These are phyloP conservation scores for Castanea mollissima DNA, from an alignment of 306 rosid species.

Conservation along the genomic window DNA sequence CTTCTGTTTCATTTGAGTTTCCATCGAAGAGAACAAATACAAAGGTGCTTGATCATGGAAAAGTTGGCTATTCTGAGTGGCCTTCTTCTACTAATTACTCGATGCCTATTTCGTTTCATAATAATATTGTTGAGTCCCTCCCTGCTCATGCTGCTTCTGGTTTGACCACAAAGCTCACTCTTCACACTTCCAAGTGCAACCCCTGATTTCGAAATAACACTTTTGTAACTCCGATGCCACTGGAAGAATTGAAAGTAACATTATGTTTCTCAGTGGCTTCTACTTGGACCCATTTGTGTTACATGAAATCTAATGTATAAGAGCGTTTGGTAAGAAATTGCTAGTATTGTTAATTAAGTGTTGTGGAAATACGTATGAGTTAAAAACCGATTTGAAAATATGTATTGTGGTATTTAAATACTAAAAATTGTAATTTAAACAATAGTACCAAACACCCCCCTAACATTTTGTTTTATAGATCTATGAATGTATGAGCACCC, in stretches of 20 bases:
- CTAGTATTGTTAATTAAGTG: too few species aligned
- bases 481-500: too few species aligned
- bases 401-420: too few species aligned
- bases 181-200: conserved; percentile 12
- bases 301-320: conserved; percentile 19
- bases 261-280: conserved; percentile 24
- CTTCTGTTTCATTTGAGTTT: background rate
- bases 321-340: too few species aligned
- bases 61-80: too few species aligned
- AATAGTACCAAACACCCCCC: too few species aligned
- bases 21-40: background rate
- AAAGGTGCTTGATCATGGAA: background rate
- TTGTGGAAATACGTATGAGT: too few species aligned
- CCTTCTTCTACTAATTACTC: too few species aligned
- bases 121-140: conserved; percentile 29
- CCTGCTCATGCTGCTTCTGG: conserved; percentile 26
- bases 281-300: conserved; percentile 48
- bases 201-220: conserved; percentile 63
- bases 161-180: background rate
- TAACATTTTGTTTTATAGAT: too few species aligned
- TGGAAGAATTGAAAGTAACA: conserved; percentile 35
- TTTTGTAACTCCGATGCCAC: conserved; percentile 39
- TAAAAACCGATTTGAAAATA: too few species aligned
- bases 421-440: too few species aligned
- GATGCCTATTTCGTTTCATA: conserved; percentile 36